Conservation (phyloP, 805 yeast genomes). For the Monosporozyma unispora region DNA sequence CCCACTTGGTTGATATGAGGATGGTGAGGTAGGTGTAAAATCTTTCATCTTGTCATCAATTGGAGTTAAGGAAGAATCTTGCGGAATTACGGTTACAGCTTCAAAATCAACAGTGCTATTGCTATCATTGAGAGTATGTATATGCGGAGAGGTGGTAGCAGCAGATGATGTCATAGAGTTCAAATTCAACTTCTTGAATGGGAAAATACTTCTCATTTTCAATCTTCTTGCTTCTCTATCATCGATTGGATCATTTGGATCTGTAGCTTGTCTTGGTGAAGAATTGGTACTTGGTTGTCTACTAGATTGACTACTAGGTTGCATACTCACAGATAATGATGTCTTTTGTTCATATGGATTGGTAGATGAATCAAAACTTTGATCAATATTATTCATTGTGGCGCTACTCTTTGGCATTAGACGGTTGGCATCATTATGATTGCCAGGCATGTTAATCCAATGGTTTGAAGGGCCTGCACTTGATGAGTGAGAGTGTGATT, state of each 20-base stretch:
- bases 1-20: not conserved
- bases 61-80: conserved; percentile 5
- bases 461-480: not conserved
- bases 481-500: not conserved
- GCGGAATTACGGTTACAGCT: conserved; percentile 8
- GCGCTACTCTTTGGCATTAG: conserved; percentile 3
- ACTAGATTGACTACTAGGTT: not conserved
- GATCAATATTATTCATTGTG: conserved; percentile 5
- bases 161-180: not conserved
- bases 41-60: not conserved
- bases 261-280: conserved; percentile 10
- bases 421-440: not conserved
- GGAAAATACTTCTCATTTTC: conserved; percentile 52
- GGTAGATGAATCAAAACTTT: conserved; percentile 11
- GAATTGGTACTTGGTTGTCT: conserved; percentile 5
- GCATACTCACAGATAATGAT: not conserved
- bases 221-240: conserved; percentile 36
- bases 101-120: conserved; percentile 1
- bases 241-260: conserved; percentile 10
- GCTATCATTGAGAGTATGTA: not conserved
- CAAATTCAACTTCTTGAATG: conserved; percentile 37
- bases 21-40: not conserved
- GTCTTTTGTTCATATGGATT: conserved; percentile 10
- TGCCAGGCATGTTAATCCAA: not conserved
- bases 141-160: not conserved